Conservation (phyloP, 1,284 basidiomycete genomes). For the Moesziomyces aphidis region DNA sequence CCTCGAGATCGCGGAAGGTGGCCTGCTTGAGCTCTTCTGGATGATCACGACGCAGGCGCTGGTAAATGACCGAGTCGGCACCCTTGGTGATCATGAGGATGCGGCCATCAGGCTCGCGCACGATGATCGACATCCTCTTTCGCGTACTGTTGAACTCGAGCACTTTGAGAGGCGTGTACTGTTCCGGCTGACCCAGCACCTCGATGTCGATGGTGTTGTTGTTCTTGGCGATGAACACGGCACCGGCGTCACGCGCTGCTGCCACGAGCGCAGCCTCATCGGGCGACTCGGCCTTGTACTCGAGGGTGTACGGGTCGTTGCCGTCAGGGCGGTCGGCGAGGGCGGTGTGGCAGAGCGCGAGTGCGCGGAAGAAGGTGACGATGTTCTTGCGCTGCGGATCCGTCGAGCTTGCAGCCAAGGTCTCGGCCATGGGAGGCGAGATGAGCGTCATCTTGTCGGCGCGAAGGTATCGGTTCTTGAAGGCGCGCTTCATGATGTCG, state of each 20-base stretch:
- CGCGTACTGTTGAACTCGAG: slow-evolving; percentile 93
- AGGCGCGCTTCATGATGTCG: slow-evolving; percentile 77
- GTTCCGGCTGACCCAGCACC: slow-evolving; percentile 87
- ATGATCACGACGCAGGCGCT: slow-evolving; percentile 80
- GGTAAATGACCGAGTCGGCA: slow-evolving; percentile 95
- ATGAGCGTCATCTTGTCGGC: slow-evolving; percentile 86
- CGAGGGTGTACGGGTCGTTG: slow-evolving; percentile 76
- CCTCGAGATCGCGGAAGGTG: slow-evolving; percentile 88
- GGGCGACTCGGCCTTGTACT: slow-evolving; percentile 95
- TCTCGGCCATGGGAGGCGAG: slow-evolving; percentile 83
- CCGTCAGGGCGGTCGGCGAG: slow-evolving; percentile 72
- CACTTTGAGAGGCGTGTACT: slow-evolving; percentile 81
- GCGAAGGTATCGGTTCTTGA: slow-evolving; percentile 90
- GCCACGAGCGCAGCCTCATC: slow-evolving; percentile 94
- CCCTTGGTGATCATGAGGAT: slow-evolving; percentile 92
- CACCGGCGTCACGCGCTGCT: slow-evolving; percentile 90
- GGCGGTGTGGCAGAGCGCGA: slow-evolving; percentile 92
- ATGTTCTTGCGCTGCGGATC: slow-evolving; percentile 75
- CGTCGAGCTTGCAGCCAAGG: slow-evolving; percentile 76
- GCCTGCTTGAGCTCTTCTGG: slow-evolving; percentile 79
- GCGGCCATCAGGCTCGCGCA: slow-evolving; percentile 83
- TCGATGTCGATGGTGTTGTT: slow-evolving; percentile 86
- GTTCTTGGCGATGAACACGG: slow-evolving; percentile 84
- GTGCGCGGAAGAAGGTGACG: slow-evolving; percentile 84
- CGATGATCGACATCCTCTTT: slow-evolving; percentile 92